phyloP scores from a whole-genome alignment of 2,329 filamentous ascomycete genomes.

The Ophiostoma sp. region DNA sequence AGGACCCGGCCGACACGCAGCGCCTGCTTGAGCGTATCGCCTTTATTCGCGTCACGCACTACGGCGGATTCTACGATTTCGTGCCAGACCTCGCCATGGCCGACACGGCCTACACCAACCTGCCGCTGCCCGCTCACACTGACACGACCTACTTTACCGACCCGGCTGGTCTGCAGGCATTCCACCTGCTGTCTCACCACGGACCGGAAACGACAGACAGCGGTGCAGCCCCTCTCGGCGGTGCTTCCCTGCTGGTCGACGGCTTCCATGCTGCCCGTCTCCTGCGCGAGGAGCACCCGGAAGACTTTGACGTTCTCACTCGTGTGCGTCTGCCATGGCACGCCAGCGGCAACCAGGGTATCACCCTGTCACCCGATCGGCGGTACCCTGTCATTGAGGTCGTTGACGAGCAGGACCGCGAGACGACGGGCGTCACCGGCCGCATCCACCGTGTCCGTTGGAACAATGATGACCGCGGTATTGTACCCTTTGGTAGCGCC shows the following conservation, averaged over 20 bases:
- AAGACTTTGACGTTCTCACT: conserved; percentile 59
- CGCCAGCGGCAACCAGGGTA: conserved; percentile 84
- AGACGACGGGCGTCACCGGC: conserved; percentile 11
- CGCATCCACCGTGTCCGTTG: conserved; percentile 68
- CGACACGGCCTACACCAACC: conserved; percentile 87
- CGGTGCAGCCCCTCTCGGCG: conserved; percentile 52
- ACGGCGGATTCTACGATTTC: conserved; percentile 80
- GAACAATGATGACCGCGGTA: conserved; percentile 88
- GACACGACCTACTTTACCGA: conserved; percentile 97
- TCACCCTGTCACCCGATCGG: conserved; percentile 72
- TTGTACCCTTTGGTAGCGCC: conserved; percentile 55
- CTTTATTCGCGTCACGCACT: conserved; percentile 87
- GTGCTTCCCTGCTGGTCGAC: conserved; percentile 80
- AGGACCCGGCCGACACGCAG: conserved; percentile 69
- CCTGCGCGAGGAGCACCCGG: conserved; percentile 54
- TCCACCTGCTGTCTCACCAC: conserved; percentile 85
- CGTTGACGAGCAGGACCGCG: conserved; percentile 39
- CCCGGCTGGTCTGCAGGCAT: conserved; percentile 85
- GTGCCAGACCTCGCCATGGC: conserved; percentile 83
- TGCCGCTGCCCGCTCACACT: conserved; percentile 81
- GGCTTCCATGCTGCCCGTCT: conserved; percentile 72
- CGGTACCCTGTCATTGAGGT: conserved; percentile 72
- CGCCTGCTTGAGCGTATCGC: conserved; percentile 76
- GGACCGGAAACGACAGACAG: conserved; percentile 40
- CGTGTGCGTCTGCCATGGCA: conserved; percentile 68